A percentile compares a stretch with the other conserved stretches of the same genome.
These are phyloP conservation scores for Excoecaria agallocha DNA, from an alignment of 345 rosid genomes.

Conservation along the genomic window DNA sequence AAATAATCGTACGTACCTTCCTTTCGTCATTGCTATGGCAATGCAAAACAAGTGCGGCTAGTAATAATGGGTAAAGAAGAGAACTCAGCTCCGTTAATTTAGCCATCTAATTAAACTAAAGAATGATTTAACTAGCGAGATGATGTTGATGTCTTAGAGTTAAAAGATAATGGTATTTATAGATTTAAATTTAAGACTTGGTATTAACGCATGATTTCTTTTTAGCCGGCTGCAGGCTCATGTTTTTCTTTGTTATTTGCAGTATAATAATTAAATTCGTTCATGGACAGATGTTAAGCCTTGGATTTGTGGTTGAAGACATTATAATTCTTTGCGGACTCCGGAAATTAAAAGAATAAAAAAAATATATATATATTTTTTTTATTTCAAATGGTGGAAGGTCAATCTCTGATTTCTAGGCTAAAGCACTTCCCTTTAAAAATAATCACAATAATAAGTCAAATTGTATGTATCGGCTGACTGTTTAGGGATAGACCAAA, in stretches of 20 bases:
- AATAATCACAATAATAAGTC: too few species aligned
- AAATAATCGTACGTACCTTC: slow-evolving; percentile 22
- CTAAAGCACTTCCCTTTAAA: too few species aligned
- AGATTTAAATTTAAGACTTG: slow-evolving; percentile 10
- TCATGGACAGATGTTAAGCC: too few species aligned
- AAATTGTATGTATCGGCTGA: too few species aligned
- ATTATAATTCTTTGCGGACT: too few species aligned
- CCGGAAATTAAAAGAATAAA: too few species aligned
- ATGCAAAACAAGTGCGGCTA: slow-evolving; percentile 23
- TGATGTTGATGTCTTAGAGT: background rate
- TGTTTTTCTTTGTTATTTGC: background rate
- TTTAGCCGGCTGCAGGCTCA: background rate
- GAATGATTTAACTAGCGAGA: background rate
- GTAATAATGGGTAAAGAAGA: slow-evolving; percentile 17
- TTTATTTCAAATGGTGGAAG: too few species aligned
- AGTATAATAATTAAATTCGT: background rate
- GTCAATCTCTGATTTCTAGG: too few species aligned
- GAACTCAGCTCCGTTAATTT: background rate
- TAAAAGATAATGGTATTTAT: slow-evolving; percentile 15
- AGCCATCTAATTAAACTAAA: slow-evolving; percentile 15
- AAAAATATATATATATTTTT: too few species aligned
- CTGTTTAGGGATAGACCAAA: too few species aligned
- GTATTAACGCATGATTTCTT: background rate
- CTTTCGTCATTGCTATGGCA: slow-evolving; percentile 28
- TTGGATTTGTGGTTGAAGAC: background rate